Conservation (phyloP, 371 early-diverging fungal genomes). For the Apophysomyces trapeziformis region DNA sequence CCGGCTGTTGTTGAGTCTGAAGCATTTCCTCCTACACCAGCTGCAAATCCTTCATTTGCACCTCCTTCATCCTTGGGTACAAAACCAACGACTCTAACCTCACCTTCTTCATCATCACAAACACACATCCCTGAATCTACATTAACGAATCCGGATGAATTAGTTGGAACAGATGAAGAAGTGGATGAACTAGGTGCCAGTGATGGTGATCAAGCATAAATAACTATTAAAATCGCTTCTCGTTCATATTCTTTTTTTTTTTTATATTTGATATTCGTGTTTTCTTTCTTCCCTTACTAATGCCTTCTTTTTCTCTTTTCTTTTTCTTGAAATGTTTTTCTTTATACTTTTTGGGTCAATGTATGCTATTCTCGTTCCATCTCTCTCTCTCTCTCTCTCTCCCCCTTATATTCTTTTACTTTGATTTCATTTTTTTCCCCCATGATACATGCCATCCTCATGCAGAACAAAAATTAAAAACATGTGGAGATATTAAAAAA, state of each 20-base stretch:
- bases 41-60: background rate
- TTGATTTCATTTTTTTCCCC: slow-evolving; percentile 5
- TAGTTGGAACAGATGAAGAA: slow-evolving; percentile 23
- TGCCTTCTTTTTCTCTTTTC: background rate
- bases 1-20: background rate
- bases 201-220: slow-evolving; percentile 19
- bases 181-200: slow-evolving; percentile 28
- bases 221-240: background rate
- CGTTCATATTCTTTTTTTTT: background rate
- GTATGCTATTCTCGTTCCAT: background rate
- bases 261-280: slow-evolving; percentile 2
- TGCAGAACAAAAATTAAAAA: background rate
- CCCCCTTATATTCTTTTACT: background rate
- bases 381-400: background rate
- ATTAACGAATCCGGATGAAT: slow-evolving; percentile 3
- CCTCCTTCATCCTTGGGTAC: background rate
- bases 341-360: slow-evolving; percentile 5
- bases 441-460: too few species aligned
- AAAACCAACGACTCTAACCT: background rate
- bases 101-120: background rate
- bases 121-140: background rate
- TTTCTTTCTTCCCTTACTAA: background rate
- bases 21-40: background rate
- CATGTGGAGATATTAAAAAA: background rate
- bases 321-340: slow-evolving; percentile 3